phyloP scores from a whole-genome alignment of 352 stramenopile species.

The Globisporangium splendens region DNA sequence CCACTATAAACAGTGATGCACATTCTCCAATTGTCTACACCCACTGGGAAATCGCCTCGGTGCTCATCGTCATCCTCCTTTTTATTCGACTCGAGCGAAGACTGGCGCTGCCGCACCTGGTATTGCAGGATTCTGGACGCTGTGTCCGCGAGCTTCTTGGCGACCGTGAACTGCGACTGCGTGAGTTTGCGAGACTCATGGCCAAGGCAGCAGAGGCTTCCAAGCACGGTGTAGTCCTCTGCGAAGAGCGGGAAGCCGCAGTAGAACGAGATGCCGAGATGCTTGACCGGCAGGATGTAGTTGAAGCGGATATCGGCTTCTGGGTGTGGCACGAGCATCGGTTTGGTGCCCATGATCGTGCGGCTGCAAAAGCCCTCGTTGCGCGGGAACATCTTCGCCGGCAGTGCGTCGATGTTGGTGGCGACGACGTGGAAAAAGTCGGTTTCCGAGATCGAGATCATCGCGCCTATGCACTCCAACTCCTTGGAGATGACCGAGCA shows the following conservation, averaged over 20 bases:
- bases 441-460: slow-evolving; percentile 12
- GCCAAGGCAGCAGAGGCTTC: slow-evolving; percentile 49
- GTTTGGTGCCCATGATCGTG: slow-evolving; percentile 15
- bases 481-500: slow-evolving; percentile 13
- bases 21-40: not conserved
- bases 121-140: slow-evolving; percentile 34
- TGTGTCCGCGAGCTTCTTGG: slow-evolving; percentile 30
- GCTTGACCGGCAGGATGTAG: slow-evolving; percentile 17
- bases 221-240: slow-evolving; percentile 32
- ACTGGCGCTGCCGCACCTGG: not conserved
- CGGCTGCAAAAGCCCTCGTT: slow-evolving; percentile 17
- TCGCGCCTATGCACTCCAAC: slow-evolving; percentile 1
- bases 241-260: slow-evolving; percentile 46
- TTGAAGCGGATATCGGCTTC: slow-evolving; percentile 16
- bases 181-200: slow-evolving; percentile 32
- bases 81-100: not conserved
- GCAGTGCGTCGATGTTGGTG: slow-evolving; percentile 13
- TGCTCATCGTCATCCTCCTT: not conserved
- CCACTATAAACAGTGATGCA: no score
- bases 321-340: slow-evolving; percentile 16
- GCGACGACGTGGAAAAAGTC: slow-evolving; percentile 12
- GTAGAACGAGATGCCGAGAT: slow-evolving; percentile 48
- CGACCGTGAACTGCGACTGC: slow-evolving; percentile 42
- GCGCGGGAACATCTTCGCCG: slow-evolving; percentile 7
- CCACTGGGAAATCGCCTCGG: not conserved